Conservation (phyloP, 495 filamentous ascomycete species). For the Penicillium simplicissimum region DNA sequence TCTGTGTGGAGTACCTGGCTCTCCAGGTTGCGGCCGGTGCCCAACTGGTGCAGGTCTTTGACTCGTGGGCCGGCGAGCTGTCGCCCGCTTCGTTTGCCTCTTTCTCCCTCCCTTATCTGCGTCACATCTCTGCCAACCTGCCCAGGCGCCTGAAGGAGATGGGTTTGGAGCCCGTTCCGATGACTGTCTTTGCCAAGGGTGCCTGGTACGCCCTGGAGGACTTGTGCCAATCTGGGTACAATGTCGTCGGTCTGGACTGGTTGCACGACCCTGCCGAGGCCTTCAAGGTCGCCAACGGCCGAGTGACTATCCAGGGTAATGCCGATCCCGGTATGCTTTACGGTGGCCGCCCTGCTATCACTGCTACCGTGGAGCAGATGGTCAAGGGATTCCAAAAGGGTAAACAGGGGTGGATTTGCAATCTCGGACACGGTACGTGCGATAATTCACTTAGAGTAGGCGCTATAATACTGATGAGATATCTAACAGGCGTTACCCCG, state of each 20-base stretch:
- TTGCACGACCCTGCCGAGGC: conserved; percentile 86
- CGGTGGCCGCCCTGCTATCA: conserved; percentile 77
- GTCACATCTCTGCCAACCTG: conserved; percentile 75
- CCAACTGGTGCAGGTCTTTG: conserved; percentile 94
- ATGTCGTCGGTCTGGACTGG: conserved; percentile 95
- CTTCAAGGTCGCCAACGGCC: conserved; percentile 68
- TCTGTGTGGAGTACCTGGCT: conserved; percentile 93
- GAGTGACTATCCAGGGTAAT: conserved; percentile 89
- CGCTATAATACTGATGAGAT: conserved; percentile 17
- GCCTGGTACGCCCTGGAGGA: conserved; percentile 95
- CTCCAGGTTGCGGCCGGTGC: conserved; percentile 90
- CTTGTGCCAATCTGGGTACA: conserved; percentile 83
- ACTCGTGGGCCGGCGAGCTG: conserved; percentile 96
- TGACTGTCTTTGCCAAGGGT: conserved; percentile 99
- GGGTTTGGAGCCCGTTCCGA: conserved; percentile 77
- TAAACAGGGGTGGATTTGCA: conserved; percentile 85
- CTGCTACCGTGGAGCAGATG: conserved; percentile 76
- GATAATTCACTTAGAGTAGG: neutral
- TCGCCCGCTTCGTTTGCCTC: conserved; percentile 77
- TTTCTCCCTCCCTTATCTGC: conserved; percentile 84
- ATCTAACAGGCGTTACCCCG: conserved; percentile 76
- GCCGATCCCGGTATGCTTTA: conserved; percentile 93
- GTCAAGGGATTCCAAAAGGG: conserved; percentile 83
- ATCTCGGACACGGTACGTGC: conserved; percentile 80
- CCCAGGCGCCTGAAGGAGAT: conserved; percentile 71